A percentile compares a stretch with the other conserved stretches of the same genome.
phyloP scores from a whole-genome alignment of 2,329 filamentous ascomycete genomes.

The Claviceps sp. region DNA sequence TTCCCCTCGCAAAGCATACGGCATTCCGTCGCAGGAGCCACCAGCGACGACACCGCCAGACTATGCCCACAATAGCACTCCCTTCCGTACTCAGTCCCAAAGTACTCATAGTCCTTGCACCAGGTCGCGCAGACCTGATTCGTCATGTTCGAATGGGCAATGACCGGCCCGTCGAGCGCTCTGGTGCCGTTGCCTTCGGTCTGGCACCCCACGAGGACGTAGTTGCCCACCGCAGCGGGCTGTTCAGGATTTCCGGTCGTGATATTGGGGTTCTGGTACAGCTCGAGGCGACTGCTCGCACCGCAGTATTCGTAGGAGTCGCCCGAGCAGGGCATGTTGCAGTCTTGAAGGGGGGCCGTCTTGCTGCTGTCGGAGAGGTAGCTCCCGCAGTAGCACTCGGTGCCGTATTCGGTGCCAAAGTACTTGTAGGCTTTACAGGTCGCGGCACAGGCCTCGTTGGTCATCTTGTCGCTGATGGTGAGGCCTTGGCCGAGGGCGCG shows the following conservation, averaged over 20 bases:
- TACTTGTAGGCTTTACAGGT: conserved; percentile 25
- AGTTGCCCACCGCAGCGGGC: conserved; percentile 19
- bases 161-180: conserved; percentile 16
- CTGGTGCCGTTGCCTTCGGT: conserved; percentile 22
- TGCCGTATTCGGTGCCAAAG: conserved; percentile 27
- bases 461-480: conserved; percentile 17
- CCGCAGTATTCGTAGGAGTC: conserved; percentile 19
- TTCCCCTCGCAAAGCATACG: conserved; percentile 27
- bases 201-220: conserved; percentile 21
- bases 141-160: conserved; percentile 18
- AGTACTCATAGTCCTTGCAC: conserved; percentile 19
- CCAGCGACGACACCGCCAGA: conserved; percentile 15
- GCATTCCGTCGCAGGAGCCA: conserved; percentile 21
- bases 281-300: conserved; percentile 18
- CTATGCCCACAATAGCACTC: conserved; percentile 24
- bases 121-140: conserved; percentile 19
- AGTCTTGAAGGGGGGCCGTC: conserved; percentile 18
- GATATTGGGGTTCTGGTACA: conserved; percentile 18
- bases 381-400: conserved; percentile 27
- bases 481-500: conserved; percentile 20
- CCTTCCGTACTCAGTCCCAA: conserved; percentile 25
- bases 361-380: conserved; percentile 14
- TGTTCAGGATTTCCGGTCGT: conserved; percentile 17
- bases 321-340: conserved; percentile 21
- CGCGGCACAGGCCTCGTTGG: conserved; percentile 19